A percentile compares a stretch with the other conserved stretches of the same genome.
phyloP scores from a whole-genome alignment of 2,329 filamentous ascomycete genomes.

The Nothophaeocryptopus gaeumannii region DNA sequence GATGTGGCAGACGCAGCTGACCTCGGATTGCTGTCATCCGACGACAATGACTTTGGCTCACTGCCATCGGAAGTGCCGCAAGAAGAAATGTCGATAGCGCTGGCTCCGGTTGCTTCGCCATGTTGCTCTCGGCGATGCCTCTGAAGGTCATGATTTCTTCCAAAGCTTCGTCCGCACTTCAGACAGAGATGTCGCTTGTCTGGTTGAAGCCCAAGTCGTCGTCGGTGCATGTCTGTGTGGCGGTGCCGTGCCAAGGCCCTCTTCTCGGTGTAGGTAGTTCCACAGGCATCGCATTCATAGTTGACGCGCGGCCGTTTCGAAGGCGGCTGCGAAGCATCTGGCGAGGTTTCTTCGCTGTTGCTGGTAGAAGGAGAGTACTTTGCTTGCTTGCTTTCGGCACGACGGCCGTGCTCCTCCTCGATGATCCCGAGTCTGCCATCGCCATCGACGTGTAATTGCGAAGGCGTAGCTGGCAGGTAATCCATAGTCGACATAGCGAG shows the following conservation, averaged over 20 bases:
- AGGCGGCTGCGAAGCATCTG: slow-evolving; percentile 9
- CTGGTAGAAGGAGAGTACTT: slow-evolving; percentile 10
- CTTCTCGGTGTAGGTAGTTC: slow-evolving; percentile 27
- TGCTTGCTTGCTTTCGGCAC: slow-evolving; percentile 2
- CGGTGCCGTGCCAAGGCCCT: slow-evolving; percentile 28
- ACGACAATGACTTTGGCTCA: slow-evolving; percentile 3
- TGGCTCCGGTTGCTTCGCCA: slow-evolving; percentile 15
- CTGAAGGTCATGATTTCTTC: slow-evolving; percentile 27
- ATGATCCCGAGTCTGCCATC: slow-evolving; percentile 10
- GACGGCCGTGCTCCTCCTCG: slow-evolving; percentile 8
- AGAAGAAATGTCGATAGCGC: slow-evolving; percentile 9
- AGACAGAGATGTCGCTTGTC: slow-evolving; percentile 25
- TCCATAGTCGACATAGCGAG: slow-evolving; percentile 6
- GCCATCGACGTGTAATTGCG: slow-evolving; percentile 10
- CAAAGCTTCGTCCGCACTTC: slow-evolving; percentile 26
- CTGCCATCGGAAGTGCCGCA: slow-evolving; percentile 6
- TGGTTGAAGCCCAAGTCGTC: slow-evolving; percentile 24
- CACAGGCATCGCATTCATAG: slow-evolving; percentile 17
- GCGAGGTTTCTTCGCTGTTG: slow-evolving; percentile 12
- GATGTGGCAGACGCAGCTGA: slow-evolving; percentile 2
- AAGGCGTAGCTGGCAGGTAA: slow-evolving; percentile 7
- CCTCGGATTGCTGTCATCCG: slow-evolving; percentile 6
- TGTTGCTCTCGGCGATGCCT: slow-evolving; percentile 30
- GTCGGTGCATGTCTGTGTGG: slow-evolving; percentile 27
- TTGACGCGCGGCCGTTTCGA: slow-evolving; percentile 13